These are phyloP conservation scores for Jaapia argillacea DNA, from an alignment of 768 basidiomycete species.

Conservation along the genomic window DNA sequence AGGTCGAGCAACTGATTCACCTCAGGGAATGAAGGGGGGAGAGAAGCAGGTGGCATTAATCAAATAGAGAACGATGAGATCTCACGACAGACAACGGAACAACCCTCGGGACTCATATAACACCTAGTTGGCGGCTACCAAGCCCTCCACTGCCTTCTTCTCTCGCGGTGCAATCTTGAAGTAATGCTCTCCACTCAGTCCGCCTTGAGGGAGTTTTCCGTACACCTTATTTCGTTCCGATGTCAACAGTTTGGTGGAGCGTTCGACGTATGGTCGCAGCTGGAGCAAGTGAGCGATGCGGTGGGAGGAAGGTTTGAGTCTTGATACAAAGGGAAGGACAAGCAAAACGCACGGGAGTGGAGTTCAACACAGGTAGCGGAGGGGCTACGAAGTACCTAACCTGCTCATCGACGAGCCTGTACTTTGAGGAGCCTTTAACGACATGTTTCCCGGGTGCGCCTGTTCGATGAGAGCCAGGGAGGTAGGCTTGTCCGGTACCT, in stretches of 20 bases:
- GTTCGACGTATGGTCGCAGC: conserved; percentile 65
- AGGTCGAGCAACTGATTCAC: no score
- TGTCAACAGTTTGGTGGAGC: conserved; percentile 26
- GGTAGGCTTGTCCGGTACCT: conserved; percentile 78
- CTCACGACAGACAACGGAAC: no score
- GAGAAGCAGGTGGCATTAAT: neutral
- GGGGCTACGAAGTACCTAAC: conserved; percentile 82
- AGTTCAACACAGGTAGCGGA: conserved; percentile 49
- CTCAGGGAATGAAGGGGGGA: neutral
- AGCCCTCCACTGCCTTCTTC: conserved; percentile 4
- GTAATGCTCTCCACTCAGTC: conserved; percentile 19
- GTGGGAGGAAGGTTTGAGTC: conserved; percentile 1
- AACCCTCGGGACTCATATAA: no score
- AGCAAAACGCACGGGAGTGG: conserved; percentile 38
- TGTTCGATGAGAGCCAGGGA: conserved; percentile 79
- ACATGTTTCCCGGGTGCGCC: conserved; percentile 86
- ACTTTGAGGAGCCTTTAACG: conserved; percentile 66
- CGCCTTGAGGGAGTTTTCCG: conserved; percentile 23
- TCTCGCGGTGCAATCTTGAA: conserved; percentile 17
- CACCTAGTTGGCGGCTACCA: no score
- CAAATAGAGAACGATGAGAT: neutral
- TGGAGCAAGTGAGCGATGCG: conserved; percentile 15
- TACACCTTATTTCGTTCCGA: conserved; percentile 19
- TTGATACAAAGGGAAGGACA: neutral
- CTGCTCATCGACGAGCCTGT: conserved; percentile 71